Base-by-base conservation (phyloP, 768 basidiomycete species). In the Hebeloma cylindrosporum region DNA sequence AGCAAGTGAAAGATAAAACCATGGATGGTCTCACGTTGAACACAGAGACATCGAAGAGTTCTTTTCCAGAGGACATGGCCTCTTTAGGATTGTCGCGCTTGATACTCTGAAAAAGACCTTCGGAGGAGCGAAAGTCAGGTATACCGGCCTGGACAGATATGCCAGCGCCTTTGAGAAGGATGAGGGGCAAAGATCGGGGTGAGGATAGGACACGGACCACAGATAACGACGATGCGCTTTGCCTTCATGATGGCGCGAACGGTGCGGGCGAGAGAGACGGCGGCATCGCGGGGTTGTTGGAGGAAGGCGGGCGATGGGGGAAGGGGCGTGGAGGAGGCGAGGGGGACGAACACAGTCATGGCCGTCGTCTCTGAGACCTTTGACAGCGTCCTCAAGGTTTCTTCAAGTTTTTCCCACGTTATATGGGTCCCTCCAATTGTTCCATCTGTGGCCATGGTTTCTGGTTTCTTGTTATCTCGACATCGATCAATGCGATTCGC, bases 41-140 rank as follows among this genome's bases (percentile, higher is more conserved):
- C 1, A 92, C 87, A 13, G 88, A 89, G 11, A 89, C 88, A 72
- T 94, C 88, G 58, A 95, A 95, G 2, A 95, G 71, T 59, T 94
- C 92, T 62, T 84, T 92, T 2, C 91, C 88, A 3, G 85, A 86
- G 27, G 77, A 70, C 61, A 91, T 67, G 16, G 71, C 68, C 52
- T 86, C 83, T 46, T 79, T 79, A 0, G 86, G 85, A 62, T 93
- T 85, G 57, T 87, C 85, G 54, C 82, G 75, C 61, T 86, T 91
- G 51, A 90, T 65, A 14, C 78, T 75, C 57, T 84, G 80, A 61
- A 93, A 94, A 20, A 93, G 68, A 21, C 91, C 91, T 43, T 83
- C 81, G 11, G 82, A 63, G 8, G 89, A 92, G 54, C 92, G 72
- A 62, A 95, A 94, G 66, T 93, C 93, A 23, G 93, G 92, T 33